phyloP scores from a whole-genome alignment of 495 filamentous ascomycete genomes.

The Penicillium desertorum region DNA sequence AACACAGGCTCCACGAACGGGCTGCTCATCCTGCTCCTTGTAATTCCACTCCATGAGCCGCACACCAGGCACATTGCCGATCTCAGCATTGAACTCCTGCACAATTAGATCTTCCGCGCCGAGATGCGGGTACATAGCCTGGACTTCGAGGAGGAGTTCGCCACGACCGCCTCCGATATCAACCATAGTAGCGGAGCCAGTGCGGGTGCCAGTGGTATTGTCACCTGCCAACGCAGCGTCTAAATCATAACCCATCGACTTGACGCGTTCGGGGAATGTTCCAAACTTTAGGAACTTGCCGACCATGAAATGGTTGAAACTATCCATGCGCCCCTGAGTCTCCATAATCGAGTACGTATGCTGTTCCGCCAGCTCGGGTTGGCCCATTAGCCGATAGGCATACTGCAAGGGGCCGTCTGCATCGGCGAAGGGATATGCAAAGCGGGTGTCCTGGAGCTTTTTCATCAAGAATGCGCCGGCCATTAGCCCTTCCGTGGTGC shows the following conservation, averaged over 20 bases:
- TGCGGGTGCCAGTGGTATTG: neutral
- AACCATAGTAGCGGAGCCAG: slow-evolving; percentile 38
- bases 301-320: slow-evolving; percentile 45
- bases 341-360: slow-evolving; percentile 45
- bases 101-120: slow-evolving; percentile 43
- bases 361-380: slow-evolving; percentile 27
- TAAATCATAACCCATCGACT: slow-evolving; percentile 32
- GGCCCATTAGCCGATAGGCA: slow-evolving; percentile 35
- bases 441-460: slow-evolving; percentile 35
- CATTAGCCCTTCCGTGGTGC: slow-evolving; percentile 40
- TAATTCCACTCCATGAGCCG: slow-evolving; percentile 40
- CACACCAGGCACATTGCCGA: slow-evolving; percentile 29
- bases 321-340: slow-evolving; percentile 38
- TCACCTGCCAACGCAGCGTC: slow-evolving; percentile 30
- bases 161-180: slow-evolving; percentile 58
- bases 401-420: slow-evolving; percentile 29
- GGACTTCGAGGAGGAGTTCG: slow-evolving; percentile 50
- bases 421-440: slow-evolving; percentile 35
- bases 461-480: slow-evolving; percentile 39
- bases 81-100: slow-evolving; percentile 44
- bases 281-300: slow-evolving; percentile 39
- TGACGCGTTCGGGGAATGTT: slow-evolving; percentile 33
- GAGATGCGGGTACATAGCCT: slow-evolving; percentile 39
- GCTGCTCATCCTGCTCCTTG: slow-evolving; percentile 34
- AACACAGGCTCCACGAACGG: slow-evolving; percentile 38